These are phyloP conservation scores for Paecilomyces fulvus DNA, from an alignment of 2,329 filamentous ascomycete species.

Conservation along the genomic window DNA sequence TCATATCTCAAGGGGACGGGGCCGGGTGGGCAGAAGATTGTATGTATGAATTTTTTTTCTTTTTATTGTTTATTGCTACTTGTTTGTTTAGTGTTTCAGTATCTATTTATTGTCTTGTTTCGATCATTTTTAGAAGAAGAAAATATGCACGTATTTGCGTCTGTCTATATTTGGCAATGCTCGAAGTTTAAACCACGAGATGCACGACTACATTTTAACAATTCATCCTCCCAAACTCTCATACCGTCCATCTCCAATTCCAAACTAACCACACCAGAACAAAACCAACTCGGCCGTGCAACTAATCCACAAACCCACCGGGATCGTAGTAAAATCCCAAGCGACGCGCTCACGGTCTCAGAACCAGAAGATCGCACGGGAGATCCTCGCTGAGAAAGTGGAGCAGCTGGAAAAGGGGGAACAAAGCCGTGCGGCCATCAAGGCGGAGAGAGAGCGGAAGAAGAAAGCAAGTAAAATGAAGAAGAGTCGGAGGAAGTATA, in stretches of 20 bases:
- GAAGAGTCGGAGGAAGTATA: conserved; percentile 39
- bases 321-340: conserved; percentile 89
- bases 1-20: conserved; percentile 84
- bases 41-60: conserved; percentile 33
- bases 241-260: background rate
- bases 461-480: conserved; percentile 37
- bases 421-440: conserved; percentile 70
- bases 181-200: too few relatives aligned
- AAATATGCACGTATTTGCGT: background rate
- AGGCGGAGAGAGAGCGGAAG: conserved; percentile 69
- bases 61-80: background rate
- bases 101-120: background rate
- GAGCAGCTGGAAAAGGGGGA: conserved; percentile 68
- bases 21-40: conserved; percentile 92
- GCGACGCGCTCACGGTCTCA: conserved; percentile 78
- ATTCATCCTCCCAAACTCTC: background rate
- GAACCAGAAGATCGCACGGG: conserved; percentile 77
- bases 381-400: conserved; percentile 65
- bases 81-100: conserved; percentile 1
- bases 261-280: conserved; percentile 46
- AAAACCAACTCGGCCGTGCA: conserved; percentile 96
- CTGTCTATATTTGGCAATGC: background rate
- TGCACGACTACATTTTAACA: background rate
- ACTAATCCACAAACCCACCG: conserved; percentile 79
- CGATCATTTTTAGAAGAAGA: background rate